A percentile compares a stretch with the other conserved stretches of the same genome.
These are phyloP conservation scores for Rickenella mellea DNA, from an alignment of 768 basidiomycete species.

Conservation along the genomic window DNA sequence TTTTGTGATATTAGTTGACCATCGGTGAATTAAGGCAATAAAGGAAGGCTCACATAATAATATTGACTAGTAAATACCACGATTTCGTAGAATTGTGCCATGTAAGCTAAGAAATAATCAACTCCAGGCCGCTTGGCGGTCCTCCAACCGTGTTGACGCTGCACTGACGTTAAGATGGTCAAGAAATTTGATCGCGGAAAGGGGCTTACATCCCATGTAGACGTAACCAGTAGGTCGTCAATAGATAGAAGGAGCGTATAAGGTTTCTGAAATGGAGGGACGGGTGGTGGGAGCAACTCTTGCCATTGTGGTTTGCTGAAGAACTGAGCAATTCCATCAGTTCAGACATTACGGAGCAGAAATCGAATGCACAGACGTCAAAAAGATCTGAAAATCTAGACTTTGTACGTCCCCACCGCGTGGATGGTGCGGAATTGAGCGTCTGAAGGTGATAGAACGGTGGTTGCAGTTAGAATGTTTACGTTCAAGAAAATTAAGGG, in stretches of 20 bases:
- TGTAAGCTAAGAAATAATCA: slow-evolving; percentile 95
- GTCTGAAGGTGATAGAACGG: slow-evolving; percentile 36
- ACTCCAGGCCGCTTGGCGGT: slow-evolving; percentile 97
- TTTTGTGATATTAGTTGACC: slow-evolving; percentile 20
- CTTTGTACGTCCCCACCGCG: slow-evolving; percentile 56
- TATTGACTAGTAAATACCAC: slow-evolving; percentile 92
- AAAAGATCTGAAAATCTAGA: slow-evolving; percentile 56
- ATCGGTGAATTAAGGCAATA: slow-evolving; percentile 1
- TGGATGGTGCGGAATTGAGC: slow-evolving; percentile 47
- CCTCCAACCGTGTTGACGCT: slow-evolving; percentile 93
- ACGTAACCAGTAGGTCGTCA: slow-evolving; percentile 85
- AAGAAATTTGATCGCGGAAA: neutral
- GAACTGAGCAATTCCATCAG: slow-evolving; percentile 36
- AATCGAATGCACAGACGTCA: slow-evolving; percentile 32
- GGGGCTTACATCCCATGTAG: slow-evolving; percentile 87
- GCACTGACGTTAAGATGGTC: neutral
- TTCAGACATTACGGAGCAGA: slow-evolving; percentile 1
- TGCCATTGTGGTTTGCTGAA: slow-evolving; percentile 93
- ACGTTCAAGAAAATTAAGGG: slow-evolving; percentile 2
- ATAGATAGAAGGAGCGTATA: slow-evolving; percentile 88
- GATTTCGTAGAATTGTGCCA: slow-evolving; percentile 97
- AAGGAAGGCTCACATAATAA: slow-evolving; percentile 49
- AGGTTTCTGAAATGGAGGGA: slow-evolving; percentile 76
- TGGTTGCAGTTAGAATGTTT: slow-evolving; percentile 2
- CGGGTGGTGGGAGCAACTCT: slow-evolving; percentile 81